phyloP scores from a whole-genome alignment of 371 early-diverging fungal genomes.

The Mucor circinelloides region DNA sequence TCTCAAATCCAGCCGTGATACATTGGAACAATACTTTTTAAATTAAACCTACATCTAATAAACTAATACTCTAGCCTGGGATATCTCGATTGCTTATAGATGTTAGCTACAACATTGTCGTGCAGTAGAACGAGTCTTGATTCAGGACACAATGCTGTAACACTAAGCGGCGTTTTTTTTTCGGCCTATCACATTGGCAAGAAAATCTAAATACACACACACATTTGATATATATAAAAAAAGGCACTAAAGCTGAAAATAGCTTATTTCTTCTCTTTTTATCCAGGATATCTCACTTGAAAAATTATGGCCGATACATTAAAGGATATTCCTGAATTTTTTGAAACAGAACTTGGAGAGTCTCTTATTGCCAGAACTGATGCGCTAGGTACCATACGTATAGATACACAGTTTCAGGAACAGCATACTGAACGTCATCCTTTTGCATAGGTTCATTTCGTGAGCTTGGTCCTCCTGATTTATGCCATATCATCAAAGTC shows the following conservation, averaged over 20 bases:
- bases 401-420: background rate
- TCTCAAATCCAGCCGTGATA: slow-evolving; percentile 24
- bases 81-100: no score
- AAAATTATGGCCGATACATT: slow-evolving; percentile 57
- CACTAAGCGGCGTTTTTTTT: background rate
- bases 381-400: slow-evolving; percentile 69
- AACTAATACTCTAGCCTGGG: background rate
- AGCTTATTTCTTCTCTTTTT: slow-evolving; percentile 4
- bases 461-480: slow-evolving; percentile 95
- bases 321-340: slow-evolving; percentile 89
- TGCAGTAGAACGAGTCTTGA: background rate
- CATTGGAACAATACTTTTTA: slow-evolving; percentile 29
- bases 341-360: slow-evolving; percentile 89
- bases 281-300: background rate
- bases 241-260: background rate
- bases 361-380: slow-evolving; percentile 88
- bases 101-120: background rate
- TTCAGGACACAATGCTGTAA: background rate
- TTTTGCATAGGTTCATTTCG: slow-evolving; percentile 79
- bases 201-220: background rate
- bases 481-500: slow-evolving; percentile 90
- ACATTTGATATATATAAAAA: background rate
- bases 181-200: background rate
- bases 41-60: background rate
- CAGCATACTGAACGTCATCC: background rate